These are phyloP conservation scores for Aspergillus spinulosporus DNA, from an alignment of 2,329 filamentous ascomycete species.

Conservation along the genomic window DNA sequence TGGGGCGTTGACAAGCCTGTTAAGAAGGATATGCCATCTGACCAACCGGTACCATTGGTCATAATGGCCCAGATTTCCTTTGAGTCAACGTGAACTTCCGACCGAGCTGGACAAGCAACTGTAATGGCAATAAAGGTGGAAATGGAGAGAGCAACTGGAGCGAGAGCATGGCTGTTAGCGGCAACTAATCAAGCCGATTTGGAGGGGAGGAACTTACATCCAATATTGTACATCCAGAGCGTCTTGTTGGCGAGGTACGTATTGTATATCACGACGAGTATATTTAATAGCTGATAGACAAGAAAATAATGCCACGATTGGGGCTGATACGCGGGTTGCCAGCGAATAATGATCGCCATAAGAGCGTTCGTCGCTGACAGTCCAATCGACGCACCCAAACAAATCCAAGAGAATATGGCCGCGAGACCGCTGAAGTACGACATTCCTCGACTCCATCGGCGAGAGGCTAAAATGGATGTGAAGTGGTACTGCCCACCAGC, in stretches of 20 bases:
- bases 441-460: constrained; percentile 25
- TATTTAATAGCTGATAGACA: constrained; percentile 25
- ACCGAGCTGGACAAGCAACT: constrained; percentile 26
- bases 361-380: constrained; percentile 21
- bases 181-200: not conserved
- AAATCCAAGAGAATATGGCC: constrained; percentile 26
- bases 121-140: constrained; percentile 24
- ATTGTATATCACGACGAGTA: constrained; percentile 21
- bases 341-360: constrained; percentile 26
- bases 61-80: constrained; percentile 21
- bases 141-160: constrained; percentile 24
- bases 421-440: constrained; percentile 26
- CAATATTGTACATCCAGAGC: constrained; percentile 27
- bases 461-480: constrained; percentile 16
- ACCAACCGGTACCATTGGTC: constrained; percentile 26
- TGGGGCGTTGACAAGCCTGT: constrained; percentile 27
- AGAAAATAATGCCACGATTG: constrained; percentile 26
- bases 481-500: constrained; percentile 11
- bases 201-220: constrained; percentile 17
- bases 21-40: constrained; percentile 27
- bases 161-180: not conserved
- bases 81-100: constrained; percentile 18
- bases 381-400: constrained; percentile 23
- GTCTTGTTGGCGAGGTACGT: constrained; percentile 24
- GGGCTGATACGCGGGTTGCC: constrained; percentile 22